A percentile compares a stretch with the other conserved stretches of the same genome.
Evolutionary conservation across 768 basidiomycete genomes (phyloP).

Genomic region (Tricholoma bakamatsutake): DNA sequence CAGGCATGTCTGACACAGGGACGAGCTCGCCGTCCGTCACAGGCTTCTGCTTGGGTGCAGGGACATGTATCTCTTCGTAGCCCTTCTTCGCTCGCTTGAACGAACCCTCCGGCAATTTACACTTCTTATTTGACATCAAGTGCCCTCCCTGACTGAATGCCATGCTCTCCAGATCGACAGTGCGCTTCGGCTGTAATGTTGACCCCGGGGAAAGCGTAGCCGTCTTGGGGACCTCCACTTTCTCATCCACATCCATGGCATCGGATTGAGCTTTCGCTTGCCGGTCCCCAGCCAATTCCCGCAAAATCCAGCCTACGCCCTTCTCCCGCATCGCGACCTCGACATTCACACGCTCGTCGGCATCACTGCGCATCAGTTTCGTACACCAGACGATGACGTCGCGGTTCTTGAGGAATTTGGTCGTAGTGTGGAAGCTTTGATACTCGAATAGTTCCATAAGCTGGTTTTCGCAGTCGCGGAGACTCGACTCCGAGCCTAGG

Average conservation of each 20-base stretch:
- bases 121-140: constrained; percentile 98
- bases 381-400: constrained; percentile 98
- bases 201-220: constrained; percentile 87
- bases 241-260: constrained; percentile 78
- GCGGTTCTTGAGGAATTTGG: constrained; percentile 89
- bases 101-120: constrained; percentile 94
- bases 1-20: constrained; percentile 64
- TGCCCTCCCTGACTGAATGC: constrained; percentile 96
- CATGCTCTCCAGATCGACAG: constrained; percentile 88
- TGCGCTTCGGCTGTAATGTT: constrained; percentile 76
- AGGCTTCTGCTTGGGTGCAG: constrained; percentile 79
- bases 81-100: constrained; percentile 97
- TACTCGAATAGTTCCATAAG: constrained; percentile 97
- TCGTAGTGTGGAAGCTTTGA: constrained; percentile 84
- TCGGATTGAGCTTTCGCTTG: constrained; percentile 50
- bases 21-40: constrained; percentile 63
- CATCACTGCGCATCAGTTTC: constrained; percentile 84
- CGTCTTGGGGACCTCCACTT: constrained; percentile 65
- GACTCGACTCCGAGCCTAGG: constrained; percentile 79
- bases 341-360: constrained; percentile 85
- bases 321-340: constrained; percentile 99
- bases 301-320: constrained; percentile 92
- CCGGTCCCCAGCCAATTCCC: constrained; percentile 81
- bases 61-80: constrained; percentile 97
- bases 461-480: constrained; percentile 92